A percentile compares a stretch with the other conserved stretches of the same genome.
Evolutionary conservation across 768 basidiomycete species (phyloP).

Genomic region (Xerocomellus chrysenteron): DNA sequence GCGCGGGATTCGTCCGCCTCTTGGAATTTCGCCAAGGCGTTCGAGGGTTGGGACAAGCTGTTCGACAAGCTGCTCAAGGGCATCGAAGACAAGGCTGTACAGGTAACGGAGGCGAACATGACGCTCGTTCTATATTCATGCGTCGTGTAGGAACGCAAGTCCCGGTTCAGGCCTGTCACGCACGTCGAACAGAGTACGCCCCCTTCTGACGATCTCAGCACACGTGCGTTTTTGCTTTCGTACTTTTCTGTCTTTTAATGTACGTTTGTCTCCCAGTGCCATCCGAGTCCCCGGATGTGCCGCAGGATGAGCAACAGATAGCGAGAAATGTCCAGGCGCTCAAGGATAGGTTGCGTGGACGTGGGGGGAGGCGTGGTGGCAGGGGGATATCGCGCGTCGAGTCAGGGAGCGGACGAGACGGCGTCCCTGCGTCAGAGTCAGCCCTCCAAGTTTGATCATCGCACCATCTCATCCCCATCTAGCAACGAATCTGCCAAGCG

Average conservation of each 20-base stretch:
- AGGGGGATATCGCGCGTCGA: constrained; percentile 47
- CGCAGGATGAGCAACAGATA: constrained; percentile 85
- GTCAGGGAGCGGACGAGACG: constrained; percentile 58
- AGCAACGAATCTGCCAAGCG: constrained; percentile 63
- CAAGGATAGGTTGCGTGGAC: constrained; percentile 78
- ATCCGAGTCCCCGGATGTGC: constrained; percentile 46
- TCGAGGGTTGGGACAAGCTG: constrained; percentile 77
- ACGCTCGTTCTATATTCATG: constrained; percentile 4
- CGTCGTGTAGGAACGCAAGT: constrained; percentile 63
- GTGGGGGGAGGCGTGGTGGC: constrained; percentile 60
- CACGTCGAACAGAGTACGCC: constrained; percentile 39
- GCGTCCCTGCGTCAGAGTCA: constrained; percentile 69
- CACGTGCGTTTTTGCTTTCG: constrained; percentile 39
- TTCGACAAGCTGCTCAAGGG: constrained; percentile 76
- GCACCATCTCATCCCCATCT: constrained; percentile 30
- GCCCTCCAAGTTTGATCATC: constrained; percentile 24
- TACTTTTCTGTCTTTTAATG: neutral
- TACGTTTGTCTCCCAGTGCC: constrained; percentile 37
- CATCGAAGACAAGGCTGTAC: constrained; percentile 73
- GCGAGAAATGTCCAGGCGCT: constrained; percentile 89
- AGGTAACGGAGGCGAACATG: constrained; percentile 40
- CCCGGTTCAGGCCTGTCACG: constrained; percentile 48
- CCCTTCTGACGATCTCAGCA: constrained; percentile 59
- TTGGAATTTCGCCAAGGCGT: constrained; percentile 70
- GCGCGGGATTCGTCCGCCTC: constrained; percentile 38